Conservation (phyloP, 495 filamentous ascomycete genomes). For the Penicillium odoratum region DNA sequence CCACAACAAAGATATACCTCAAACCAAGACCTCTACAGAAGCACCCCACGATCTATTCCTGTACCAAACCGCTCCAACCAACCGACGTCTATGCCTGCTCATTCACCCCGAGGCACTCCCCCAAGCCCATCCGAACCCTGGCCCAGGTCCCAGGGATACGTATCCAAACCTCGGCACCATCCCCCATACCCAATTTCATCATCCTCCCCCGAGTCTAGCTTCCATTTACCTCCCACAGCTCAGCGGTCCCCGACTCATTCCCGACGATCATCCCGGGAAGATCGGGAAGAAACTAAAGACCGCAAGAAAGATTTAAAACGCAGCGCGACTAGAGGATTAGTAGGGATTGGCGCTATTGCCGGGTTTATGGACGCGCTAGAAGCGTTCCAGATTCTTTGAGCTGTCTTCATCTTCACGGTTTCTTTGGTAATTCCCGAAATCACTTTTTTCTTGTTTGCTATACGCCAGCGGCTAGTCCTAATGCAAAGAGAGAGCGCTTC, state of each 20-base stretch:
- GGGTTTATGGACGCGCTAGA: constrained; percentile 48
- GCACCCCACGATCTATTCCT: constrained; percentile 20
- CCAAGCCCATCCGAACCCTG: constrained; percentile 22
- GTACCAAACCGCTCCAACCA: constrained; percentile 8
- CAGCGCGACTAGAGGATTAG: constrained; percentile 40
- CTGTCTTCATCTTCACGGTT: not conserved
- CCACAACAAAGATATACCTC: constrained; percentile 16
- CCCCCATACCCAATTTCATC: constrained; percentile 26
- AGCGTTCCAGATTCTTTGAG: constrained; percentile 35
- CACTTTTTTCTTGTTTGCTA: too few species aligned
- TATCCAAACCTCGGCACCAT: constrained; percentile 18
- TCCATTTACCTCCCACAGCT: constrained; percentile 19
- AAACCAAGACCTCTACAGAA: constrained; percentile 7
- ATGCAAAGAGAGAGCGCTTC: too few species aligned
- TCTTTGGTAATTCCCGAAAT: too few species aligned
- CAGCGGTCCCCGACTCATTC: constrained; percentile 24
- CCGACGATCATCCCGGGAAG: constrained; percentile 23
- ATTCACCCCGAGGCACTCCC: constrained; percentile 18
- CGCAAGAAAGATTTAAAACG: constrained; percentile 29
- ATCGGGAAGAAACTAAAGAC: constrained; percentile 27
- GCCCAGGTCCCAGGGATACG: constrained; percentile 15
- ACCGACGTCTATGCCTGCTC: constrained; percentile 12
- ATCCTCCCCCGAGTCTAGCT: constrained; percentile 22
- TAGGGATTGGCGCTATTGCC: constrained; percentile 44
- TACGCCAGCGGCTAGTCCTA: too few species aligned